Base-by-base conservation (phyloP, 2,329 filamentous ascomycete species). In the Aspergillus sp. region DNA sequence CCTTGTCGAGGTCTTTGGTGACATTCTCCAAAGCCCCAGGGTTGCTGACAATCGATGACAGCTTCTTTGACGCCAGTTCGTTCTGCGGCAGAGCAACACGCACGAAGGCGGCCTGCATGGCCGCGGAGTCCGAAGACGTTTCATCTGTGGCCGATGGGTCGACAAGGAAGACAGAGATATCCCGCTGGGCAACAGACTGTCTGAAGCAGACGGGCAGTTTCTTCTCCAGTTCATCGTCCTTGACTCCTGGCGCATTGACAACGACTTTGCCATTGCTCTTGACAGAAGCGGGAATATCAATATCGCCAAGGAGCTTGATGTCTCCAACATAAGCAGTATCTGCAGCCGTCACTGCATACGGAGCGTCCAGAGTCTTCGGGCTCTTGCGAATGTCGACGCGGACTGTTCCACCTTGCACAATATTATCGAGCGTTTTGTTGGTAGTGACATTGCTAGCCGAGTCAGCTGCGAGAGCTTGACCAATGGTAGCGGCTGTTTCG, bases 171-270 rank as follows among this genome's bases (percentile, higher is more conserved):
- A 98, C 70, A 41, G 80, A 66, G 20, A 88, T 67, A 20, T 72
- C 71, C 59, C 83, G 85, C 50, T 77, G 69, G 33, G 77, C 75
- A 31, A 95, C 63, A 10, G 72, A 68, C 60, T 82, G 85, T 53
- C 82, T 79, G 43, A 91, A 74, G 29, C 68, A 58, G 24, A 71
- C 68, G 2, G 85, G 75, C 4, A 98, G 67, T 48, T 83, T 73
- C 73, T 93, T 93, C 67, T 96, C 89, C 5, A 88, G 58, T 22
- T 95, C 86, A 27, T 93, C 89, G 32, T 86, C 76, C 64, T 93
- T 94, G 57, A 85, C 76, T 45, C 78, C 80, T 16, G 84, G 72
- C 15, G 91, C 71, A 51, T 79, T 83, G 26, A 95, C 52, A 34
- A 95, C 72, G 27, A 95, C 60, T 42, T 78, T 80, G 34, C 82